Conservation (phyloP, 257 asterid species). For the Jasminum sambac region DNA sequence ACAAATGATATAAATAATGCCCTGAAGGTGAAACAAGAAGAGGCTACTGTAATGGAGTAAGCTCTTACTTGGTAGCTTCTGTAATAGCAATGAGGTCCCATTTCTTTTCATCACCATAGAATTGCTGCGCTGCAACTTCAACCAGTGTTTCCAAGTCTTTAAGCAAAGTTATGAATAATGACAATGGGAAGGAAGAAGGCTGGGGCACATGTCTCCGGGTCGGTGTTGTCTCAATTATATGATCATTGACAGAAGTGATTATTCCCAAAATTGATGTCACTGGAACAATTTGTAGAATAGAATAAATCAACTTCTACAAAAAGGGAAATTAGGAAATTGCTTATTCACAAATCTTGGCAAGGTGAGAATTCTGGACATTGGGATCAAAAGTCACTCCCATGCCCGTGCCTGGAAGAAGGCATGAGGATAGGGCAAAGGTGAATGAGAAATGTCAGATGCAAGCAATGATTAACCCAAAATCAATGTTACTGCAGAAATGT, state of each 20-base stretch:
- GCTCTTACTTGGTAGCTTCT: conserved; percentile 75
- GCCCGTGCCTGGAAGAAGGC: conserved; percentile 23
- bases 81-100: conserved; percentile 83
- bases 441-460: conserved; percentile 39
- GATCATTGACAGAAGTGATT: conserved; percentile 71
- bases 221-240: conserved; percentile 73
- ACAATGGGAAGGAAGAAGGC: conserved; percentile 66
- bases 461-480: conserved; percentile 39
- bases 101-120: conserved; percentile 77
- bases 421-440: conserved; percentile 25
- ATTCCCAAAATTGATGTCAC: conserved; percentile 85
- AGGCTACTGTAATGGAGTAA: conserved; percentile 9
- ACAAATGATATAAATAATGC: conserved; percentile 6
- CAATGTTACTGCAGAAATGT: conserved; percentile 41
- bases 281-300: conserved; percentile 33
- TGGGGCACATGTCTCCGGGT: conserved; percentile 32
- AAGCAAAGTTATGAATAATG: conserved; percentile 83
- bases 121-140: conserved; percentile 88
- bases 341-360: background rate
- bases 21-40: conserved; percentile 9
- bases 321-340: background rate
- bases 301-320: conserved; percentile 12
- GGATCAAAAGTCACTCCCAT: background rate
- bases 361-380: background rate
- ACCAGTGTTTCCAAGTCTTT: conserved; percentile 95